Evolutionary conservation across 2,329 filamentous ascomycete species (phyloP).

Genomic region (Ceratocystis ficicola): DNA sequence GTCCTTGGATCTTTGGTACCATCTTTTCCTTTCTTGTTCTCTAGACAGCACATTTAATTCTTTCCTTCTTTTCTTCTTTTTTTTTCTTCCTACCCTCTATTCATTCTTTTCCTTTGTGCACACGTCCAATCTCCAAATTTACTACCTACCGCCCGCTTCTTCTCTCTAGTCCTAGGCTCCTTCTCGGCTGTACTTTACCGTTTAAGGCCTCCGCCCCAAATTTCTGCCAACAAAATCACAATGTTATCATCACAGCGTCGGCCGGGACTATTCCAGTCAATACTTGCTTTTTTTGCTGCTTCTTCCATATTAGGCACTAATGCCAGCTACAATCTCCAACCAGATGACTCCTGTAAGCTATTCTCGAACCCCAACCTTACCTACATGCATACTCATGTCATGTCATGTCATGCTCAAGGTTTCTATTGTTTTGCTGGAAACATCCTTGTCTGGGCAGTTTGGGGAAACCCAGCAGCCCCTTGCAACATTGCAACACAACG

Average conservation of each 20-base stretch:
- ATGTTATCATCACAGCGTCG: conserved; percentile 11
- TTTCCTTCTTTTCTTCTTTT: conserved; percentile 15
- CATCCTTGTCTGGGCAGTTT: background rate
- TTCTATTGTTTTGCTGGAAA: background rate
- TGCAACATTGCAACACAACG: conserved; percentile 9
- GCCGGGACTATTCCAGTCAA: conserved; percentile 21
- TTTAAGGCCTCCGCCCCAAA: background rate
- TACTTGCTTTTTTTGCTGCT: conserved; percentile 26
- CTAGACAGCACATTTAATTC: conserved; percentile 12
- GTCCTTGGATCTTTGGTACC: background rate
- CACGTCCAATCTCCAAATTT: conserved; percentile 14
- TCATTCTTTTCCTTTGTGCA: conserved; percentile 15
- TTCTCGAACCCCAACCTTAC: background rate
- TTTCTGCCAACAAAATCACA: background rate
- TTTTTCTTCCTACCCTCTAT: conserved; percentile 7
- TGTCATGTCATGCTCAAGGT: background rate
- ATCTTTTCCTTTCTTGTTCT: conserved; percentile 7
- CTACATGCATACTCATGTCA: background rate
- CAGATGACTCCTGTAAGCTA: conserved; percentile 24
- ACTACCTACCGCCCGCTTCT: background rate
- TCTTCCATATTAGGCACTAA: conserved; percentile 25
- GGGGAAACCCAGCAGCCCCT: background rate
- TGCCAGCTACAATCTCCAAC: conserved; percentile 31
- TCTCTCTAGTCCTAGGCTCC: background rate
- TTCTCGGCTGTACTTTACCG: background rate